A percentile compares a stretch with the other conserved stretches of the same genome.
These are phyloP conservation scores for Pythium sukuiense DNA, from an alignment of 352 stramenopile genomes.

Conservation along the genomic window DNA sequence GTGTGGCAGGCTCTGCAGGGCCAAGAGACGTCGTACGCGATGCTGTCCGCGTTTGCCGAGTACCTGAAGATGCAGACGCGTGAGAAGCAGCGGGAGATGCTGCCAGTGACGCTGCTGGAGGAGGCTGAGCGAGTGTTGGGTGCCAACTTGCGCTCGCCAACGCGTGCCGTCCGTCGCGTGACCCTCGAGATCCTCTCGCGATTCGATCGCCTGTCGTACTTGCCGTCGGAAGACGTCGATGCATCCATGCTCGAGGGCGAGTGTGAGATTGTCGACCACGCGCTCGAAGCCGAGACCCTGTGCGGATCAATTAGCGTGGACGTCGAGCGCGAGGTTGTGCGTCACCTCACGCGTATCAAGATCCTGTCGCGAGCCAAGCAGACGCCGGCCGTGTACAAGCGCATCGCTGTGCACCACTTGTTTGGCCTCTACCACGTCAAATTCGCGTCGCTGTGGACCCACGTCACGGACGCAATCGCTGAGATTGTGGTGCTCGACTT, in stretches of 20 bases:
- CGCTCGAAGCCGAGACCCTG: conserved; percentile 61
- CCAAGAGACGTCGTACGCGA: conserved; percentile 57
- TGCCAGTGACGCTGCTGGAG: conserved; percentile 39
- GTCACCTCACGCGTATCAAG: conserved; percentile 77
- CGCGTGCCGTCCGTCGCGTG: conserved; percentile 63
- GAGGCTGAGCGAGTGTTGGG: conserved; percentile 43
- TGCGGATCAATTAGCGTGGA: conserved; percentile 60
- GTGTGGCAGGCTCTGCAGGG: conserved; percentile 37
- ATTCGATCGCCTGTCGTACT: conserved; percentile 52
- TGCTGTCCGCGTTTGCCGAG: conserved; percentile 58
- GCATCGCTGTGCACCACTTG: conserved; percentile 69
- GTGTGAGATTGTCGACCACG: conserved; percentile 71
- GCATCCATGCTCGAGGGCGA: conserved; percentile 45
- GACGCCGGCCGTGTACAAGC: conserved; percentile 79
- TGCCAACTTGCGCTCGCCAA: conserved; percentile 64
- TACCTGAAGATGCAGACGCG: conserved; percentile 62
- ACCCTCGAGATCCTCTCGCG: conserved; percentile 64
- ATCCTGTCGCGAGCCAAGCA: conserved; percentile 69
- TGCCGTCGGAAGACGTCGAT: conserved; percentile 33
- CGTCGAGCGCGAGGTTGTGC: conserved; percentile 82
- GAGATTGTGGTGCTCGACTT: conserved; percentile 55
- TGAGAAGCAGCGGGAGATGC: conserved; percentile 42
- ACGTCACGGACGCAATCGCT: conserved; percentile 73
- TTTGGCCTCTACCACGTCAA: conserved; percentile 88
- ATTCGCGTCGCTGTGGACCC: conserved; percentile 84